Base-by-base conservation (phyloP, 805 yeast genomes). In the Metschnikowia henanensis region DNA sequence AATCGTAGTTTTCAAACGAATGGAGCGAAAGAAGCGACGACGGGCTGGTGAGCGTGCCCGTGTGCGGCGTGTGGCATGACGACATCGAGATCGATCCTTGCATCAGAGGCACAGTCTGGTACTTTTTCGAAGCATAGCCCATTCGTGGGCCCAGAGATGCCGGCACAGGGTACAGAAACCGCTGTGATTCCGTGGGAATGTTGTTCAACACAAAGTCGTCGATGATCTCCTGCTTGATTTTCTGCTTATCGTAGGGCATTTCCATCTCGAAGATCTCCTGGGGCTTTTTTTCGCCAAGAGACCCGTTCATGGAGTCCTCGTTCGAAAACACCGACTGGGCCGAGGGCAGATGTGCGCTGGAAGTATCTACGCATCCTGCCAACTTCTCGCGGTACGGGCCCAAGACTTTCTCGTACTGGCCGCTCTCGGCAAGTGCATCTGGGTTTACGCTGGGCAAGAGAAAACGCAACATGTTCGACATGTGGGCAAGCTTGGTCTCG, bases 401-500 rank as follows among this genome's bases (percentile, higher is more conserved):
- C 45, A 53, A 47, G 16, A 37, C 22, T 16, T 37, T 31, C 37
- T 54, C 49, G 51, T 53, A 59, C 19, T 46, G 43, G 28, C 52
- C 55, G 39, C 47, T 44, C 20, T 42, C 51, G 6, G 57, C 43
- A 21, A 60, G 52, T 23, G 43, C 26, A 30, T 58, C 61, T 7
- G 57, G 40, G 42, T 60, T 54, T 29, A 47, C 46, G 40, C 49
- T 34, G 5, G 73, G 70, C 39, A 71, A 52, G 39, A 71, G 57
- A 43, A 50, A 69, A 25, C 59, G 55, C 31, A 72, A 41, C 45
- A 70, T 43, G 32, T 56, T 56, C 35, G 67, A 64, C 44, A 67
- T 58, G 17, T 56, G 55, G 35, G 52, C 53, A 23, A 66, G 65
- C 44, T 60, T 57, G 43, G 70, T 75, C 62, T 88, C 96, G 22